Percentiles rank a stretch among this genome's conserved stretches.
Conservation (phyloP, 2,329 filamentous ascomycete species). For the Curvularia verruculosa region DNA sequence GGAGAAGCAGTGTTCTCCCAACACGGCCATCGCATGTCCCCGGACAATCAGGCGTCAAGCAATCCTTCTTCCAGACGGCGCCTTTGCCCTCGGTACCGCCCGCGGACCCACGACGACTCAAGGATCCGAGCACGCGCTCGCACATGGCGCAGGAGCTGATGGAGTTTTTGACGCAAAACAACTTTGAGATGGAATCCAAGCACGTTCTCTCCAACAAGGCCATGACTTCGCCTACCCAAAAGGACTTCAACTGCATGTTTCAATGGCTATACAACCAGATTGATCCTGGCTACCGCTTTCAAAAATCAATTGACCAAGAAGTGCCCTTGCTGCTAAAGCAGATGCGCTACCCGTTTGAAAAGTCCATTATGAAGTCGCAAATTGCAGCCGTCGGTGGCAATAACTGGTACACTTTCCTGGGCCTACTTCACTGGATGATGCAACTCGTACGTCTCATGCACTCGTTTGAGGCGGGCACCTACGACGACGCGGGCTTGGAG, state of each 20-base stretch:
- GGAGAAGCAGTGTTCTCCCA: conserved; percentile 74
- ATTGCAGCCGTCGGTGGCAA: conserved; percentile 93
- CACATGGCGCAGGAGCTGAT: conserved; percentile 87
- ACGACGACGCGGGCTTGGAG: conserved; percentile 89
- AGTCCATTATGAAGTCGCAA: conserved; percentile 94
- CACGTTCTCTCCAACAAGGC: conserved; percentile 89
- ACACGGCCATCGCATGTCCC: conserved; percentile 66
- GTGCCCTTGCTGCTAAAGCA: conserved; percentile 92
- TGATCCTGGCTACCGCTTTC: conserved; percentile 90
- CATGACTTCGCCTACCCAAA: conserved; percentile 92
- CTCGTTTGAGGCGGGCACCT: conserved; percentile 75
- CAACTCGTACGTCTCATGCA: conserved; percentile 94
- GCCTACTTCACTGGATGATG: conserved; percentile 98
- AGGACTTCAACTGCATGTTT: conserved; percentile 98
- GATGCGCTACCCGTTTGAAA: conserved; percentile 91
- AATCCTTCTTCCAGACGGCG: conserved; percentile 93
- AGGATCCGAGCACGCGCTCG: conserved; percentile 78
- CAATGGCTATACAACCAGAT: conserved; percentile 97
- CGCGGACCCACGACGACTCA: conserved; percentile 83
- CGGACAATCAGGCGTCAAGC: conserved; percentile 71
- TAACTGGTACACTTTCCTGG: conserved; percentile 95
- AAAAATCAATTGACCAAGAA: conserved; percentile 94
- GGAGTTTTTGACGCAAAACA: conserved; percentile 90
- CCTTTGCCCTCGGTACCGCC: conserved; percentile 82
- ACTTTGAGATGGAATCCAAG: conserved; percentile 98